Conservation (phyloP, 2,329 filamentous ascomycete species). For the Knufia fluminis region DNA sequence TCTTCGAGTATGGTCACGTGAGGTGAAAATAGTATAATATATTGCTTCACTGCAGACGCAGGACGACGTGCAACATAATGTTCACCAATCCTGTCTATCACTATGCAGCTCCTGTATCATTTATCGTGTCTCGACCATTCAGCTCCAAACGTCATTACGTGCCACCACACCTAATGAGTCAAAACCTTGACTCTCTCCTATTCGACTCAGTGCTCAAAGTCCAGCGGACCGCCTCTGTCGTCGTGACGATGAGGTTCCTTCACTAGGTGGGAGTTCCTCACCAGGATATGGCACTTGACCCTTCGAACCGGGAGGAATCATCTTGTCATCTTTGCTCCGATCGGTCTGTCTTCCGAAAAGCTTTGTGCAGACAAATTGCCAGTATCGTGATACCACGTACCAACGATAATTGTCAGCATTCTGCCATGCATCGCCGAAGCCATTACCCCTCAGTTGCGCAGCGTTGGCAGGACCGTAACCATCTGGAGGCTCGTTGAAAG, state of each 20-base stretch:
- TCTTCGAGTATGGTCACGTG: no score
- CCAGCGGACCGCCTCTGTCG: neutral
- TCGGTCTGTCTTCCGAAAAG: neutral
- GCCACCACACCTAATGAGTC: no score
- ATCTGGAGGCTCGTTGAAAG: neutral
- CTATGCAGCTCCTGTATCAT: no score
- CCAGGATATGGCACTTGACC: constrained; percentile 3
- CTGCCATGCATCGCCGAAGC: neutral
- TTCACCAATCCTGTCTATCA: no score
- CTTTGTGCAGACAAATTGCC: neutral
- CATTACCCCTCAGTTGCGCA: neutral
- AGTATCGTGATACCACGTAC: neutral
- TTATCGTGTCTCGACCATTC: no score
- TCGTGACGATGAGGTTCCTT: neutral
- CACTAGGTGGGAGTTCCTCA: neutral
- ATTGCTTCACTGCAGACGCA: no score
- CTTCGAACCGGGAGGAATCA: neutral
- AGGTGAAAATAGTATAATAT: no score
- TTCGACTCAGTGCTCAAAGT: neutral
- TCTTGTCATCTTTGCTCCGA: neutral
- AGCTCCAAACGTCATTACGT: no score
- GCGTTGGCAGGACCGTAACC: constrained; percentile 1
- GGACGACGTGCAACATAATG: no score
- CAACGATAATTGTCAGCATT: constrained; percentile 5
- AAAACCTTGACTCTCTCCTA: no score